Percentiles rank a stretch among this genome's conserved stretches.
Conservation (phyloP, 345 rosid genomes). For the Xanthoceras sorbifolium region DNA sequence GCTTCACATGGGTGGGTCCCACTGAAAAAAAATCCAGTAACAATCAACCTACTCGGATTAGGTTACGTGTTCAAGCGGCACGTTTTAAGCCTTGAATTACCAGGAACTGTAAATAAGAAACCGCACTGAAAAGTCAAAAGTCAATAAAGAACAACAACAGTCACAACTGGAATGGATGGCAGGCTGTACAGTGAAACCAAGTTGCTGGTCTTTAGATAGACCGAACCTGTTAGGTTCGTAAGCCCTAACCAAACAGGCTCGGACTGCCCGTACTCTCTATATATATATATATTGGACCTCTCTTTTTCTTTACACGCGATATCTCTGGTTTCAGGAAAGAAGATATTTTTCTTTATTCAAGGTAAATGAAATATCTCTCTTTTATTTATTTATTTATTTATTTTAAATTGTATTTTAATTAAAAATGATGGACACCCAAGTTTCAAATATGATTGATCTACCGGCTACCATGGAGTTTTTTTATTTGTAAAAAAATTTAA, state of each 20-base stretch:
- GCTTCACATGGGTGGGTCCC: neutral
- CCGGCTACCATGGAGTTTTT: no score
- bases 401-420: no score
- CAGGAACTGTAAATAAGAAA: neutral
- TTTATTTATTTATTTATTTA: neutral
- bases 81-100: neutral
- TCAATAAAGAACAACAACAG: conserved; percentile 3
- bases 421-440: no score
- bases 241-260: neutral
- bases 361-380: neutral
- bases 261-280: neutral
- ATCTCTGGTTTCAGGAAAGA: neutral
- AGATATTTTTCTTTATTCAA: neutral
- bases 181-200: neutral
- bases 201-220: neutral
- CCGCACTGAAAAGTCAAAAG: conserved; percentile 2
- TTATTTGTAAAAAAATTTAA: no score
- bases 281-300: neutral
- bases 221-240: neutral
- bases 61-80: neutral
- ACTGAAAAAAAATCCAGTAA: neutral
- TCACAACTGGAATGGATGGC: neutral
- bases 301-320: neutral
- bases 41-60: neutral
- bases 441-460: no score